Evolutionary conservation across 345 rosid species (phyloP).

Genomic region (Populus ilicifolia): DNA sequence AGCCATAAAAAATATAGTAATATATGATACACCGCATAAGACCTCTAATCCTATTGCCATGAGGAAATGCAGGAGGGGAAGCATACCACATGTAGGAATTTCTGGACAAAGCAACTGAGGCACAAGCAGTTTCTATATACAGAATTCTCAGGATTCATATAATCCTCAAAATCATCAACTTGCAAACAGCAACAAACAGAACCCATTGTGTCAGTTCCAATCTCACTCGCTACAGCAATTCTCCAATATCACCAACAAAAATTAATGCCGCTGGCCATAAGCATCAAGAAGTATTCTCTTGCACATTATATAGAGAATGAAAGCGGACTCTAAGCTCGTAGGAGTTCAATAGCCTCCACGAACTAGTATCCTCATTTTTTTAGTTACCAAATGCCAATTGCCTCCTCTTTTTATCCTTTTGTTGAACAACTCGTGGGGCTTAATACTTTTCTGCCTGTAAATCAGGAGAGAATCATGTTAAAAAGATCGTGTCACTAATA

Average conservation of each 20-base stretch:
- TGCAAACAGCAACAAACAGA: constrained; percentile 81
- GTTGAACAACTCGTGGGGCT: constrained; percentile 10
- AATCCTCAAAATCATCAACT: constrained; percentile 62
- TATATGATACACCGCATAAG: background rate
- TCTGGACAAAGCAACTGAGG: constrained; percentile 67
- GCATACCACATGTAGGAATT: constrained; percentile 67
- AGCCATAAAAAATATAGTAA: constrained; percentile 1
- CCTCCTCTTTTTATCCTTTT: background rate
- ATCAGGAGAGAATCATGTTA: constrained; percentile 8
- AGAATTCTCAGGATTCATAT: constrained; percentile 67
- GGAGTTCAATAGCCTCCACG: constrained; percentile 41
- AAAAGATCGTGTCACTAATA: constrained; percentile 4
- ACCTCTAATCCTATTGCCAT: background rate
- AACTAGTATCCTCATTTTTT: constrained; percentile 56
- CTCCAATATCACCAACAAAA: constrained; percentile 22
- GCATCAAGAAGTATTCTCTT: constrained; percentile 19
- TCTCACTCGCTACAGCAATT: constrained; percentile 18
- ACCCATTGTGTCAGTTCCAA: constrained; percentile 63
- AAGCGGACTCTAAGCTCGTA: constrained; percentile 60
- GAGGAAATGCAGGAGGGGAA: constrained; percentile 1
- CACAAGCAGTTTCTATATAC: constrained; percentile 80
- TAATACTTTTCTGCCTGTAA: constrained; percentile 35
- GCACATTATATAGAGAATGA: constrained; percentile 9
- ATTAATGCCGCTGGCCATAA: constrained; percentile 4
- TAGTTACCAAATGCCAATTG: constrained; percentile 14